Percentiles rank a stretch among this genome's conserved stretches.
These are phyloP conservation scores for Sordariomycetes sp. DNA, from an alignment of 2,329 filamentous ascomycete species.

Conservation along the genomic window DNA sequence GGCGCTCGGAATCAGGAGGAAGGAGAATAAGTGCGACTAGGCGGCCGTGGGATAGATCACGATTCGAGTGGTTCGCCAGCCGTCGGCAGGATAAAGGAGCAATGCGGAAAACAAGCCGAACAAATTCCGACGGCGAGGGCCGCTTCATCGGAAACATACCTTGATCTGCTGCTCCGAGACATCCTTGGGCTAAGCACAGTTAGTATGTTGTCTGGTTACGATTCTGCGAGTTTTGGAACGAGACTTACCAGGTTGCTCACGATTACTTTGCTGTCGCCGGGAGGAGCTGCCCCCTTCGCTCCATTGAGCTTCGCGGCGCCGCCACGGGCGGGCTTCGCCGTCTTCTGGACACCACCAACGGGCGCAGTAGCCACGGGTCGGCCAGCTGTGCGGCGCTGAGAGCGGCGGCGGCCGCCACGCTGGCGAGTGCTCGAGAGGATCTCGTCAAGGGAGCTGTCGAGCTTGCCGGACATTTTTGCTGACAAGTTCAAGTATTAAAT, in stretches of 20 bases:
- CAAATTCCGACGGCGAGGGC: conserved; percentile 54
- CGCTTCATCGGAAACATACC: conserved; percentile 96
- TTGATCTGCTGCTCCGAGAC: conserved; percentile 96
- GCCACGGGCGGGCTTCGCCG: conserved; percentile 49
- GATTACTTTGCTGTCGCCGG: conserved; percentile 87
- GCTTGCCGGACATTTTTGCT: conserved; percentile 80
- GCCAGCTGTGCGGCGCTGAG: conserved; percentile 38
- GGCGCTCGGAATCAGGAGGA: conserved; percentile 7
- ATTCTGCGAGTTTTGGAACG: neutral
- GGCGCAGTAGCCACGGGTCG: conserved; percentile 54
- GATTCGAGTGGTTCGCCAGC: conserved; percentile 3
- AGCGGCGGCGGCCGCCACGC: conserved; percentile 43
- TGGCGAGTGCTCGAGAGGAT: conserved; percentile 73
- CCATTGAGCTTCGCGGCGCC: conserved; percentile 50
- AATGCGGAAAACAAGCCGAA: conserved; percentile 44
- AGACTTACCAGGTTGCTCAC: conserved; percentile 90
- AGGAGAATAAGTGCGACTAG: conserved; percentile 7
- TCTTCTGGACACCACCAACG: conserved; percentile 80
- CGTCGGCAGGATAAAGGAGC: conserved; percentile 20
- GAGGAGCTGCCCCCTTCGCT: conserved; percentile 48
- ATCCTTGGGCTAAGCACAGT: conserved; percentile 70
- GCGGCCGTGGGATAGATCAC: neutral
- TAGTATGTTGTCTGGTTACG: conserved; percentile 23
- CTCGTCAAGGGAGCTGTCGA: conserved; percentile 94
- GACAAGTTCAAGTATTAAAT: conserved; percentile 13